A percentile compares a stretch with the other conserved stretches of the same genome.
These are phyloP conservation scores for Echium plantagineum DNA, from an alignment of 257 asterid genomes.

Conservation along the genomic window DNA sequence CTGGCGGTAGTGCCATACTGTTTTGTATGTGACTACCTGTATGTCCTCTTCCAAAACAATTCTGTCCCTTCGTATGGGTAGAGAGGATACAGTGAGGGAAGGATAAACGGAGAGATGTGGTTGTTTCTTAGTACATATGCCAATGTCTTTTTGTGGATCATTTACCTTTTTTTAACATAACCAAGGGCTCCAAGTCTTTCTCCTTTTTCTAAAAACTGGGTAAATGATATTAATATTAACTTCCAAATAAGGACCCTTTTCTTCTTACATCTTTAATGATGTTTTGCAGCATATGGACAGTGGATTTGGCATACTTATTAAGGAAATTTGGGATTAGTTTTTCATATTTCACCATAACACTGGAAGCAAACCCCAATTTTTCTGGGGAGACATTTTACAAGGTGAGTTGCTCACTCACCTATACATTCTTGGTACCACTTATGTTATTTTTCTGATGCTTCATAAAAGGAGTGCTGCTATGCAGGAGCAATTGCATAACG, in stretches of 20 bases:
- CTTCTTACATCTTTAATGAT: neutral
- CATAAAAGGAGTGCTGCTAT: slow-evolving; percentile 10
- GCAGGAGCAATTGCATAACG: slow-evolving; percentile 87
- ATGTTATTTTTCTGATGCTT: neutral
- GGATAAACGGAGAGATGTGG: neutral
- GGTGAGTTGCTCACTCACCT: slow-evolving; percentile 29
- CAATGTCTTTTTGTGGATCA: neutral
- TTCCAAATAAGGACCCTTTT: neutral
- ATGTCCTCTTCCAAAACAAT: too few relatives aligned
- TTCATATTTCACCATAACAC: slow-evolving; percentile 82
- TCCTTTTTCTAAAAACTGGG: neutral
- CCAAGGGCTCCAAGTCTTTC: neutral
- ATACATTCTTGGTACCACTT: neutral
- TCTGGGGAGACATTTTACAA: slow-evolving; percentile 83
- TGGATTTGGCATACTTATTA: slow-evolving; percentile 93
- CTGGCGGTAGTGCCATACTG: neutral
- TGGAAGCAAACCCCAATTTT: slow-evolving; percentile 92
- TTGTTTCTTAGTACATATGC: neutral
- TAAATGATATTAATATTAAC: neutral
- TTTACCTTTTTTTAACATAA: neutral
- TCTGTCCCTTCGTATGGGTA: too few relatives aligned
- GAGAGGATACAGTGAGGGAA: too few relatives aligned
- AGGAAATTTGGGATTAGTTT: slow-evolving; percentile 70
- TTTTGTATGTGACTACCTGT: neutral
- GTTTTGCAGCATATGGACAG: slow-evolving; percentile 82